Evolutionary conservation across 805 yeast genomes (phyloP).

Genomic region (Hanseniaspora clermontiae): DNA sequence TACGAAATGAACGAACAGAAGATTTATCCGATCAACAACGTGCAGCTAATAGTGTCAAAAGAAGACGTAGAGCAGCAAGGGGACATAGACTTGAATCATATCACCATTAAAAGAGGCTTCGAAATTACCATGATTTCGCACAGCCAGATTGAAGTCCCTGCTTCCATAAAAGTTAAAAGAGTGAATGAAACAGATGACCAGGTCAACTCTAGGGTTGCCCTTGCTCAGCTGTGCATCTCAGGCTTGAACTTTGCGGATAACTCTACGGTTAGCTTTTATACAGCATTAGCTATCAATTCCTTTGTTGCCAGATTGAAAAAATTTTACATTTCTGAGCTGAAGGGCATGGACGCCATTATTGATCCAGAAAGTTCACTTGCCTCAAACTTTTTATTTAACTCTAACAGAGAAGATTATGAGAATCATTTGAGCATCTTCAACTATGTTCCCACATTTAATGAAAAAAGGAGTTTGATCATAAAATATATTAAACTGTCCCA

Average conservation of each 20-base stretch:
- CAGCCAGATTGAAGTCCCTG: slow-evolving; percentile 8
- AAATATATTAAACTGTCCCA: not conserved
- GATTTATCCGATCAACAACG: not conserved
- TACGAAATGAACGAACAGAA: not conserved
- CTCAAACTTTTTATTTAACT: not conserved
- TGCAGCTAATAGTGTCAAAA: not conserved
- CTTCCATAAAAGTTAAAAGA: not conserved
- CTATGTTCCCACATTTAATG: slow-evolving; percentile 1
- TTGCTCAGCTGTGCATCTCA: not conserved
- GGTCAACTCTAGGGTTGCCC: not conserved
- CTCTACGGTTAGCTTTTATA: not conserved
- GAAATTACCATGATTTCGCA: slow-evolving; percentile 15
- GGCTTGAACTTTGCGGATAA: slow-evolving; percentile 1
- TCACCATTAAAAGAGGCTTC: not conserved
- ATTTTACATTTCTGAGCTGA: not conserved
- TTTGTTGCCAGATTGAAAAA: not conserved
- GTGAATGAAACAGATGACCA: slow-evolving; percentile 3
- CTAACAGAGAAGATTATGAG: not conserved
- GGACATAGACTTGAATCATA: not conserved
- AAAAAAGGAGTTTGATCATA: not conserved
- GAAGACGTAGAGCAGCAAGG: too few relatives aligned
- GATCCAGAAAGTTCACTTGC: not conserved
- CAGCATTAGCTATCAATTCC: not conserved
- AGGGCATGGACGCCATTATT: slow-evolving; percentile 1
- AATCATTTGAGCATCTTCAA: not conserved